phyloP scores from a whole-genome alignment of 352 stramenopile genomes.

The Pythium angustatum region DNA sequence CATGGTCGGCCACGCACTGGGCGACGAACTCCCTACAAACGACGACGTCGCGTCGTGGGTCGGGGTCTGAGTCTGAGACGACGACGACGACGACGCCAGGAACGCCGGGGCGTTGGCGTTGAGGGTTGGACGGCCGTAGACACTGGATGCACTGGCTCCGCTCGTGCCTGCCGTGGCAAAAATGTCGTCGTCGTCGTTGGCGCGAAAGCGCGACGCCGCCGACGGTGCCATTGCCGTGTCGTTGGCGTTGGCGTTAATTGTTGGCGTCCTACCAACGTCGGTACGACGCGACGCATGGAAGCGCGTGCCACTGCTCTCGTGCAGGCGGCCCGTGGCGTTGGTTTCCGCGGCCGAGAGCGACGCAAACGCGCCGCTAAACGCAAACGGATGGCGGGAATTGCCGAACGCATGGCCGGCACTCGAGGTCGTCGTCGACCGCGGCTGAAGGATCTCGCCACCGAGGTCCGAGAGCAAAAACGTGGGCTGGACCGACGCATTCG shows the following conservation, averaged over 20 bases:
- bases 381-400: constrained; percentile 30
- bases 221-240: background rate
- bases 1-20: constrained; percentile 23
- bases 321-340: background rate
- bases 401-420: constrained; percentile 23
- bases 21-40: constrained; percentile 25
- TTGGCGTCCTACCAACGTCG: constrained; percentile 6
- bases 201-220: constrained; percentile 12
- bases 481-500: background rate
- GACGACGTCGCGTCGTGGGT: constrained; percentile 10
- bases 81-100: constrained; percentile 14
- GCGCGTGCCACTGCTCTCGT: too few species aligned
- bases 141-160: background rate
- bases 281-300: too few species aligned
- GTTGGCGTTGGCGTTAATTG: too few species aligned
- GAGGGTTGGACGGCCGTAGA: constrained; percentile 22
- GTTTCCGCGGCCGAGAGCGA: constrained; percentile 18
- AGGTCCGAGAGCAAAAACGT: constrained; percentile 48
- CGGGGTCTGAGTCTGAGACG: too few species aligned
- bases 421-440: constrained; percentile 28
- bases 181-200: constrained; percentile 22
- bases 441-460: constrained; percentile 54
- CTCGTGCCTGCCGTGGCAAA: constrained; percentile 11
- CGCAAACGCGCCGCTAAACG: constrained; percentile 37
- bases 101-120: constrained; percentile 29